phyloP scores from a whole-genome alignment of 345 rosid species.

The Boechera divaricarpa region DNA sequence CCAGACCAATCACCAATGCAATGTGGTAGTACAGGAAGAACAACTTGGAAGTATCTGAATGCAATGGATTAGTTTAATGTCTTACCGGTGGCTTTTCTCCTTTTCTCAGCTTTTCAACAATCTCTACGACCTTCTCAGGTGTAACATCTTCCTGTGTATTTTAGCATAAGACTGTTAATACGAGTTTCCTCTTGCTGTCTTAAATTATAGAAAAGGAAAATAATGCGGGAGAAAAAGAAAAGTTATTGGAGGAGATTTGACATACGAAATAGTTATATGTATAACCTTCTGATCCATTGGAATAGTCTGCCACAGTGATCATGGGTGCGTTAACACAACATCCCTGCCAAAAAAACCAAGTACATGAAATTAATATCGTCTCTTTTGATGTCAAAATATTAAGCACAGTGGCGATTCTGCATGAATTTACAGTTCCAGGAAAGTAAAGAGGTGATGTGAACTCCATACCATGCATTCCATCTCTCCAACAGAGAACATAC shows the following conservation, averaged over 20 bases:
- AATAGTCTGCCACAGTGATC: conserved; percentile 97
- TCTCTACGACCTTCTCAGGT: conserved; percentile 86
- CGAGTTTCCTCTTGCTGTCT: not conserved
- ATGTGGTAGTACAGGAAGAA: not conserved
- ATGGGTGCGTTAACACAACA: conserved; percentile 98
- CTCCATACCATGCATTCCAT: conserved; percentile 98
- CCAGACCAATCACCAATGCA: not conserved
- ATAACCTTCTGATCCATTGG: conserved; percentile 95
- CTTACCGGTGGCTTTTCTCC: conserved; percentile 95
- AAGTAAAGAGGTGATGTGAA: conserved; percentile 19
- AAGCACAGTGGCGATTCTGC: not conserved
- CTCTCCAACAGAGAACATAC: conserved; percentile 97
- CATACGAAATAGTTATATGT: conserved; percentile 91
- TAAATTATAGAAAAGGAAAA: not conserved
- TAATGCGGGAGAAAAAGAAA: conserved; percentile 14
- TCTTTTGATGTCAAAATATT: not conserved
- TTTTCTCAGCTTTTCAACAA: conserved; percentile 81
- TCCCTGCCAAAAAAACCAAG: conserved; percentile 64
- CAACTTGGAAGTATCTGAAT: conserved; percentile 15
- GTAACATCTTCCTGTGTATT: conserved; percentile 93
- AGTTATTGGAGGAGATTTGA: conserved; percentile 28
- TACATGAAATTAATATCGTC: not conserved
- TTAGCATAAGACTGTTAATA: conserved; percentile 30
- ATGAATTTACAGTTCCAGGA: not conserved
- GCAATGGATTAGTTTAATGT: conserved; percentile 3